Conservation (phyloP, 2,329 filamentous ascomycete species). For the Diplodia scrobiculata region DNA sequence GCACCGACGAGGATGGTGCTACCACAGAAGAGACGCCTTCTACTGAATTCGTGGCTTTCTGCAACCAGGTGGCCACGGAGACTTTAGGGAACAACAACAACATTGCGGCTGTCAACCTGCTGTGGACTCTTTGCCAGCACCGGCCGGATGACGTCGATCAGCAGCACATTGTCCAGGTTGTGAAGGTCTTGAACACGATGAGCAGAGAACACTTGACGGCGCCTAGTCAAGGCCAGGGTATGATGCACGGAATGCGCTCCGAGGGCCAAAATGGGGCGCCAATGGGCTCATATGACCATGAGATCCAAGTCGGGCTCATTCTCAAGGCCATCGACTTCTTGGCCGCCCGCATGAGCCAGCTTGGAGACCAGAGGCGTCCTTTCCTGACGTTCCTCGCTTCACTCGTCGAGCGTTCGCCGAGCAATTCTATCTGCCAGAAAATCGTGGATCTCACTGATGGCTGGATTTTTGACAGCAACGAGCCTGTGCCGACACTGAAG, state of each 20-base stretch:
- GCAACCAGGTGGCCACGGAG: constrained; percentile 85
- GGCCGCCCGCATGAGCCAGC: constrained; percentile 84
- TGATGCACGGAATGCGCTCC: constrained; percentile 50
- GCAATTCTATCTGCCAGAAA: constrained; percentile 83
- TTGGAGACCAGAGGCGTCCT: constrained; percentile 86
- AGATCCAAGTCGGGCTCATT: constrained; percentile 87
- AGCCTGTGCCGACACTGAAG: constrained; percentile 94
- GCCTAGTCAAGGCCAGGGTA: constrained; percentile 51
- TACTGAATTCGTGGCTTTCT: constrained; percentile 81
- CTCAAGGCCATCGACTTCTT: constrained; percentile 94
- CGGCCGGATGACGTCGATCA: constrained; percentile 81
- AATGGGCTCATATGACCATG: constrained; percentile 74
- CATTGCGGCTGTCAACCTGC: constrained; percentile 83
- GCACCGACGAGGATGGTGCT: constrained; percentile 76
- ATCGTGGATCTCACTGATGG: constrained; percentile 90
- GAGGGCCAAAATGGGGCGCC: constrained; percentile 59
- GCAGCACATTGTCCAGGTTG: constrained; percentile 79
- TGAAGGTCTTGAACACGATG: constrained; percentile 87
- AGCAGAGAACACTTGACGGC: constrained; percentile 85
- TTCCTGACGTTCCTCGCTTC: constrained; percentile 95
- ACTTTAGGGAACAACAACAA: constrained; percentile 79
- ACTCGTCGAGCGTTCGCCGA: constrained; percentile 91
- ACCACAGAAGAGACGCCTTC: constrained; percentile 73
- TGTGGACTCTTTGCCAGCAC: constrained; percentile 87
- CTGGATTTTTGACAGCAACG: constrained; percentile 95